Evolutionary conservation across 495 filamentous ascomycete genomes (phyloP), one percentile per base, ranked within the genome.

Genomic region (Bacidia gigantensis): DNA sequence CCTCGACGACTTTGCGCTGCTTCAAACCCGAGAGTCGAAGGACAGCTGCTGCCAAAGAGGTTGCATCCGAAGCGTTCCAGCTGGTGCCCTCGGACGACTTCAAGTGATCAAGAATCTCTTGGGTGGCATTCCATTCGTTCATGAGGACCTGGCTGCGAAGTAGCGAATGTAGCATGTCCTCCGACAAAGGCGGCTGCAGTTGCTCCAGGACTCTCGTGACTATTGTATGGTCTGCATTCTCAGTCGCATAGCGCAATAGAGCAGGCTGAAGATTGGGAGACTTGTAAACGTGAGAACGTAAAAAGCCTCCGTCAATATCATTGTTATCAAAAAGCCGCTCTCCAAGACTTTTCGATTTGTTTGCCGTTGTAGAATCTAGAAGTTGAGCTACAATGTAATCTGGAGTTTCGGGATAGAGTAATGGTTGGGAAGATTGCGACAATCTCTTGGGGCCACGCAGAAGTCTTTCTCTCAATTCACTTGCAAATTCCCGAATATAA

Each of bases 241-340:
- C 72, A 22, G 69, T 64, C 3, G 77, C 80, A 56, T 78, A 82
- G 9, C 76, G 71, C 14, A 83, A 58, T 22, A 84, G 67, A 1
- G 77, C 68, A n/a, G 78, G 72, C 3, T 75, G 69, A 23, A 84
- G 51, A 24, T 56, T 60, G 17, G 69, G 70, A 43, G 76, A 59
- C 1, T 60, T 56, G 56, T 82, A 84, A 26, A 69, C 52, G 22
- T 53, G 55, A 3, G 54, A 50, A 40, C 69, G 62, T n/a, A 84
- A 75, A 0, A 74, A 23, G 23, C 77, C 77, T 3, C 77, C 79
- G 58, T 83, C 79, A 2, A 78, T 51, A 46, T 78, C 77, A 26
- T 71, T 53, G 10, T 71, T 72, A 54, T 71, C 71, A 0, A 84
- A 61, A 7, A 84, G 63, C 72, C 72, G 80, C 17, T 69, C 63